phyloP scores from a whole-genome alignment of 371 early-diverging fungal species.

The Rhizopus stolonifer region DNA sequence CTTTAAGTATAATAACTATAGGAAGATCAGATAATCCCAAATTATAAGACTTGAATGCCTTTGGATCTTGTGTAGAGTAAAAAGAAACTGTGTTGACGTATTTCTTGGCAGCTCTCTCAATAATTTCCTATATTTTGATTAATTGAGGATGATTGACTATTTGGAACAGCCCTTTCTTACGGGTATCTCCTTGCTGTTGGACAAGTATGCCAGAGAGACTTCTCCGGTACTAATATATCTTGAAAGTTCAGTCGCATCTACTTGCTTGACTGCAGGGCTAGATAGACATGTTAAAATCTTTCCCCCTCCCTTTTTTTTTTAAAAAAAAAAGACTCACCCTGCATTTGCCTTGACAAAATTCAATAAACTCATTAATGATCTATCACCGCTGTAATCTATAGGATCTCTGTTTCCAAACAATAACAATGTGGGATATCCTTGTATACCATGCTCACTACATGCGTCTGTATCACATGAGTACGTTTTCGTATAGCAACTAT shows the following conservation, averaged over 20 bases:
- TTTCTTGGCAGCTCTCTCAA: constrained; percentile 26
- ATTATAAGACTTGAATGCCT: constrained; percentile 21
- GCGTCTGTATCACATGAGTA: constrained; percentile 24
- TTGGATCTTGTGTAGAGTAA: constrained; percentile 32
- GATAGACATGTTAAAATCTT: not conserved
- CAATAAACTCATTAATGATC: constrained; percentile 50
- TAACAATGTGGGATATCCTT: constrained; percentile 83
- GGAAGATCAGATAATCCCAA: constrained; percentile 29
- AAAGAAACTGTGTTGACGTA: constrained; percentile 29
- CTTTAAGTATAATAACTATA: constrained; percentile 35
- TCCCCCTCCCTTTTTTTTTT: not conserved
- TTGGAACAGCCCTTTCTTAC: constrained; percentile 7
- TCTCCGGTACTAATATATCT: constrained; percentile 21
- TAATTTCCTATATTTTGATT: constrained; percentile 16
- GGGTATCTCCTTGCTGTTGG: constrained; percentile 18
- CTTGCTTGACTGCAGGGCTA: constrained; percentile 30
- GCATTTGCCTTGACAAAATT: constrained; percentile 46
- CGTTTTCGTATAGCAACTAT: not conserved
- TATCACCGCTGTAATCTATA: constrained; percentile 33
- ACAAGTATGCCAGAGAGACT: constrained; percentile 38
- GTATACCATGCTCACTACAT: constrained; percentile 60
- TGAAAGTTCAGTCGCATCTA: constrained; percentile 20
- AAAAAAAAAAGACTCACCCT: constrained; percentile 21
- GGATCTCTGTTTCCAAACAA: constrained; percentile 40
- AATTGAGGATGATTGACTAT: not conserved